Percentiles rank a stretch among this genome's conserved stretches.
Evolutionary conservation across 139 green algal genomes (phyloP).

Genomic region (Monoraphidium neglectum): DNA sequence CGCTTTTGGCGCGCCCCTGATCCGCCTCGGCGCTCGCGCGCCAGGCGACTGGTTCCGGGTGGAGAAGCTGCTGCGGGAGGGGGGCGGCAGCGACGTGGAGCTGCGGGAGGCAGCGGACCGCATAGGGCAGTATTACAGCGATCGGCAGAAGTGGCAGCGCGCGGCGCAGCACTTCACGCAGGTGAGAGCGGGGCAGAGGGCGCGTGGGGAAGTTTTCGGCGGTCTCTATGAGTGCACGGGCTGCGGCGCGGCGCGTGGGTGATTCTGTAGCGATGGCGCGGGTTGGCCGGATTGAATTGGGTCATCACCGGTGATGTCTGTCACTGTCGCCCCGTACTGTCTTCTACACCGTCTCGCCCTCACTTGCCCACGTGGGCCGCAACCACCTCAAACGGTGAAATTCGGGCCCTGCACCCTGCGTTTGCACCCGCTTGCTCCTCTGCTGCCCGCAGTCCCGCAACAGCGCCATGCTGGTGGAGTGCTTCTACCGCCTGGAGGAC

Average conservation of each 20-base stretch:
- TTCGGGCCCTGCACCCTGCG: neutral
- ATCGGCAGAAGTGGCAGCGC: constrained; percentile 76
- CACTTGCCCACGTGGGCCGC: no score
- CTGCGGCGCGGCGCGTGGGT: no score
- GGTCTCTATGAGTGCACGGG: no score
- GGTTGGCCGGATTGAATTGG: no score
- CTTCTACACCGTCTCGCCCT: no score
- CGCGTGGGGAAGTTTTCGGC: neutral
- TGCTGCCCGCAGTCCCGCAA: constrained; percentile 63
- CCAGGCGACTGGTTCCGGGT: constrained; percentile 77
- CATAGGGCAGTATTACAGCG: constrained; percentile 83
- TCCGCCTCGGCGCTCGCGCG: neutral
- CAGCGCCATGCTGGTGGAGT: constrained; percentile 72
- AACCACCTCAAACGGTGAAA: neutral
- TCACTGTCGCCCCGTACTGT: no score
- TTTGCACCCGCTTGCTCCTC: neutral
- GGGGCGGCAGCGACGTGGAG: constrained; percentile 59
- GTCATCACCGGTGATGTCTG: no score
- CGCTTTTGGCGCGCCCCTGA: neutral
- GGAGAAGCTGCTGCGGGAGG: constrained; percentile 61
- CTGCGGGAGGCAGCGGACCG: constrained; percentile 67
- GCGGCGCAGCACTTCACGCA: constrained; percentile 78
- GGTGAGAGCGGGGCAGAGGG: constrained; percentile 13
- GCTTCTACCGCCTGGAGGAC: constrained; percentile 78
- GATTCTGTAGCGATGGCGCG: no score